Evolutionary conservation across 306 rosid genomes (phyloP).

Genomic region (Delonix regia): DNA sequence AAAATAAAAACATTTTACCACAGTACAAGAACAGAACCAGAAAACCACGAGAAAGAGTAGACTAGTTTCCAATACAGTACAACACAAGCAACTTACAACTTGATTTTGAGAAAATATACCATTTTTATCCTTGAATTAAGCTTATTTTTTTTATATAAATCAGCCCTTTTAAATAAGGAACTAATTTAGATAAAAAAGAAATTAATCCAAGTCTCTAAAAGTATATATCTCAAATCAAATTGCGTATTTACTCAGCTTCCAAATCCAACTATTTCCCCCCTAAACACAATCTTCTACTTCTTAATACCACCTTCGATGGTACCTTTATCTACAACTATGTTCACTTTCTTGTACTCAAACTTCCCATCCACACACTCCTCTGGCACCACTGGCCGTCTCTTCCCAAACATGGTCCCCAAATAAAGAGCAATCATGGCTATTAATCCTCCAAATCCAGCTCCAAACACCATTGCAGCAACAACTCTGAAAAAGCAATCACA

Average conservation of each 20-base stretch:
- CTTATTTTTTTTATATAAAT: background rate
- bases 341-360: slow-evolving; percentile 71
- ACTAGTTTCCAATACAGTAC: background rate
- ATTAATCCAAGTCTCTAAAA: background rate
- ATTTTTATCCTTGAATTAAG: background rate
- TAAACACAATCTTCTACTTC: slow-evolving; percentile 12
- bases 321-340: slow-evolving; percentile 63
- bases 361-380: slow-evolving; percentile 64
- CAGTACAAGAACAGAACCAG: background rate
- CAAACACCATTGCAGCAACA: slow-evolving; percentile 76
- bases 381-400: slow-evolving; percentile 70
- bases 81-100: background rate
- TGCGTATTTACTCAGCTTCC: too few species aligned
- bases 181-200: background rate
- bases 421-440: slow-evolving; percentile 61
- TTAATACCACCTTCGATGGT: slow-evolving; percentile 64
- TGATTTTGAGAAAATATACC: background rate
- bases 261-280: too few species aligned
- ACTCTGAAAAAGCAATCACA: slow-evolving; percentile 62
- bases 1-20: too few species aligned
- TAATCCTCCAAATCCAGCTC: slow-evolving; percentile 88
- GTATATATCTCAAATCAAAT: too few species aligned
- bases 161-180: background rate
- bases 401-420: slow-evolving; percentile 77
- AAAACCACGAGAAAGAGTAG: background rate